A percentile compares a stretch with the other conserved stretches of the same genome.
These are phyloP conservation scores for Euphorbia tirucalli DNA, from an alignment of 345 rosid species.

Conservation along the genomic window DNA sequence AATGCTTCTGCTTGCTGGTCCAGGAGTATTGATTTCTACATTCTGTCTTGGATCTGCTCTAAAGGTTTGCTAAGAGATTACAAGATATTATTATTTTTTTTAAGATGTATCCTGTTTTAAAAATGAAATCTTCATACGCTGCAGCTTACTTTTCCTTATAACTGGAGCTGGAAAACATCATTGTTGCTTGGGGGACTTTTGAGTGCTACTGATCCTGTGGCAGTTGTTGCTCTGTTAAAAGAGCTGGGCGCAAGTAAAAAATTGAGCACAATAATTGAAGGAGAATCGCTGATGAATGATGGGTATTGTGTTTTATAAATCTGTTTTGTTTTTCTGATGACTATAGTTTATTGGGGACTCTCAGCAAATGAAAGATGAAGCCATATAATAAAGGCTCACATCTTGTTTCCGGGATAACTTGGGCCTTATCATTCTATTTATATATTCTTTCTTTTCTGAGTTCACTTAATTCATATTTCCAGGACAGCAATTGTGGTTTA, in stretches of 20 bases:
- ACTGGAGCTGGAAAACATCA: constrained; percentile 91
- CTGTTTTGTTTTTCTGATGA: neutral
- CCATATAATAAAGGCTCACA: neutral
- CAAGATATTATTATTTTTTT: neutral
- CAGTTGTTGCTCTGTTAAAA: constrained; percentile 90
- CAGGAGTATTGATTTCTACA: constrained; percentile 89
- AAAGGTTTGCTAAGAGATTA: constrained; percentile 49
- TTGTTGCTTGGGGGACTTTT: constrained; percentile 94
- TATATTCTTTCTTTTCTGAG: constrained; percentile 15
- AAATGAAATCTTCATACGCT: constrained; percentile 14
- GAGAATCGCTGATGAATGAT: constrained; percentile 98
- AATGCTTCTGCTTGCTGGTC: constrained; percentile 94
- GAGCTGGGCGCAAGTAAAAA: constrained; percentile 99
- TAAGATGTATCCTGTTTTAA: neutral
- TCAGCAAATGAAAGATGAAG: constrained; percentile 7
- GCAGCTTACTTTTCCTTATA: constrained; percentile 83
- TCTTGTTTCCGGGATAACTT: neutral
- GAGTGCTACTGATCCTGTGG: constrained; percentile 98
- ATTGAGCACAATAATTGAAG: constrained; percentile 88
- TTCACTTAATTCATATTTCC: constrained; percentile 26
- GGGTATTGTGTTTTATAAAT: constrained; percentile 52
- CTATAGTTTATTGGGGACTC: constrained; percentile 5
- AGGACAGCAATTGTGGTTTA: constrained; percentile 96
- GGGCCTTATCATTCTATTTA: constrained; percentile 14
- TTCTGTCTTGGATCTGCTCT: constrained; percentile 66